Evolutionary conservation across 2,329 filamentous ascomycete species (phyloP).

Genomic region (Colletotrichum scovillei): DNA sequence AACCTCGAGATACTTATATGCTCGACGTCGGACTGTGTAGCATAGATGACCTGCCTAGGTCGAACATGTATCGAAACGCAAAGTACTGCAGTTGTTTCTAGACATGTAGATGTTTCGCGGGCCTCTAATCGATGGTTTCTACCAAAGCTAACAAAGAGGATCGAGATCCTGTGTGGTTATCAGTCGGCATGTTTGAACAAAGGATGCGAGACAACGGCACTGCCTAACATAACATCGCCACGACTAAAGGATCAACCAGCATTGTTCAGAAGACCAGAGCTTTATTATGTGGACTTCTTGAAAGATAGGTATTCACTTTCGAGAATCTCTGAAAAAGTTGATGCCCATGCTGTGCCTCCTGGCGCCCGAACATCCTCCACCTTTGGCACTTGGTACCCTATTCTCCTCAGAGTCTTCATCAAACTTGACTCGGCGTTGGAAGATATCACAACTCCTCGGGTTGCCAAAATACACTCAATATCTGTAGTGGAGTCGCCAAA

Average conservation of each 20-base stretch:
- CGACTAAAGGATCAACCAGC: background rate
- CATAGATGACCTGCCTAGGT: background rate
- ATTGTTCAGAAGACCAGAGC: background rate
- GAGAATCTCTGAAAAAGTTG: conserved; percentile 43
- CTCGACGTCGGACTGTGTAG: background rate
- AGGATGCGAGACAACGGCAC: background rate
- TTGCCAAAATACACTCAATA: conserved; percentile 61
- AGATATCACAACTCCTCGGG: conserved; percentile 59
- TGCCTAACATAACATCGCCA: background rate
- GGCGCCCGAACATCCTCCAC: conserved; percentile 40
- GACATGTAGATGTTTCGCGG: background rate
- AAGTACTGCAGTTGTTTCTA: background rate
- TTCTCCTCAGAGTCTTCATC: conserved; percentile 40
- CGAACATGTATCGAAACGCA: background rate
- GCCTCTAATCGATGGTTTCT: background rate
- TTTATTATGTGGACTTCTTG: background rate
- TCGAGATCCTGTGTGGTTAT: background rate
- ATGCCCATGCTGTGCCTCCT: conserved; percentile 43
- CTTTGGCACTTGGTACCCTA: conserved; percentile 45
- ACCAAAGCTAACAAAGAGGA: background rate
- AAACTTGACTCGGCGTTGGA: conserved; percentile 43
- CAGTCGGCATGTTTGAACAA: background rate
- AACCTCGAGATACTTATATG: background rate
- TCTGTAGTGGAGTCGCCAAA: conserved; percentile 70
- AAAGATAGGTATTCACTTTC: conserved; percentile 9